Percentiles rank a stretch among this genome's conserved stretches.
Evolutionary conservation across 1,284 basidiomycete genomes (phyloP).

Genomic region (Cryptococcus neoformans): DNA sequence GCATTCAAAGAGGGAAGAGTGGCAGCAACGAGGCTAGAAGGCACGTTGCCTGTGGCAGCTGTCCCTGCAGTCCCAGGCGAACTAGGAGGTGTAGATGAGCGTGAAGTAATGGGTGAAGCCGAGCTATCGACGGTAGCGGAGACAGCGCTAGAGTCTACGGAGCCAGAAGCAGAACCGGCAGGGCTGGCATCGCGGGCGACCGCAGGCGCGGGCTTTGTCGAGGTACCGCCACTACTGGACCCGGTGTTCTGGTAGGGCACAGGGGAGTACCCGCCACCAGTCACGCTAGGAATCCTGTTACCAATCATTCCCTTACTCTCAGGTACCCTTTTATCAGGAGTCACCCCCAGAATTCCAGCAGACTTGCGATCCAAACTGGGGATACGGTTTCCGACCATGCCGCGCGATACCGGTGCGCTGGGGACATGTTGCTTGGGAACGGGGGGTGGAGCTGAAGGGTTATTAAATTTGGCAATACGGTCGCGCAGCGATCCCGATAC

Average conservation of each 20-base stretch:
- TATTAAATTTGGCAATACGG: conserved; percentile 48
- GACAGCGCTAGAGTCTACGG: conserved; percentile 25
- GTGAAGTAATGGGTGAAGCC: conserved; percentile 29
- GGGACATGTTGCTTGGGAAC: conserved; percentile 39
- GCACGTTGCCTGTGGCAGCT: conserved; percentile 1
- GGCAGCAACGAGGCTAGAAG: conserved; percentile 24
- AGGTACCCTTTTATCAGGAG: conserved; percentile 24
- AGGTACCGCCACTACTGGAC: conserved; percentile 1
- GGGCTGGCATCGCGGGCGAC: conserved; percentile 17
- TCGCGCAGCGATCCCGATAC: conserved; percentile 46
- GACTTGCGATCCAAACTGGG: conserved; percentile 43
- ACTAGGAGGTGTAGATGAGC: conserved; percentile 23
- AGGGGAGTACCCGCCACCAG: not conserved
- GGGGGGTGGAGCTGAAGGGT: conserved; percentile 36
- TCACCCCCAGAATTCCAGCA: conserved; percentile 25
- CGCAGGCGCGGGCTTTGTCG: conserved; percentile 10
- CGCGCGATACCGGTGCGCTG: conserved; percentile 19
- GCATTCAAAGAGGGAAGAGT: conserved; percentile 28
- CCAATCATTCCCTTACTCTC: conserved; percentile 41
- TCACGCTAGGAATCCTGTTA: conserved; percentile 38
- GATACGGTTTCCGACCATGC: conserved; percentile 44
- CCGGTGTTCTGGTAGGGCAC: conserved; percentile 11
- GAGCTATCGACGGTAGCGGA: conserved; percentile 21
- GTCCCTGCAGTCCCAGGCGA: conserved; percentile 19
- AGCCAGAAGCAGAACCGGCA: conserved; percentile 12